Conservation (phyloP, 805 yeast genomes). For the Kurtzmaniella fragi region DNA sequence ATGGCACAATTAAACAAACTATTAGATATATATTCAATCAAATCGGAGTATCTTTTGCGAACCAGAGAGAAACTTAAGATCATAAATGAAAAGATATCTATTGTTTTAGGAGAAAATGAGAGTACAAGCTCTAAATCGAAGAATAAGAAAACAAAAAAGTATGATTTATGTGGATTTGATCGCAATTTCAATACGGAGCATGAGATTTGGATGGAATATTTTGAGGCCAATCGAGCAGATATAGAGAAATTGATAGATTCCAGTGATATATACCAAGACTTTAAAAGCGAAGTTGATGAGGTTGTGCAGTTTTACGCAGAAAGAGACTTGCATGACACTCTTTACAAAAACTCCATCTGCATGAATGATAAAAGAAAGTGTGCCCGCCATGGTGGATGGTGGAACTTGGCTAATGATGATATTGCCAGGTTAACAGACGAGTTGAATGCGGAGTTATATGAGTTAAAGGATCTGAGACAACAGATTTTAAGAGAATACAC, state of each 20-base stretch:
- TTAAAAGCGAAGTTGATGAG: conserved; percentile 12
- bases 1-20: conserved; percentile 9
- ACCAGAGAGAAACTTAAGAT: conserved; percentile 32
- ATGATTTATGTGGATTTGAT: conserved; percentile 55
- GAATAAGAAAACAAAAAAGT: conserved; percentile 18
- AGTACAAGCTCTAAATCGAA: conserved; percentile 7
- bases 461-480: conserved; percentile 20
- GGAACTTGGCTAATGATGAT: conserved; percentile 31
- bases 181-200: conserved; percentile 11
- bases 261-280: conserved; percentile 6
- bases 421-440: conserved; percentile 24
- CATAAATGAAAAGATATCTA: conserved; percentile 31
- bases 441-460: conserved; percentile 27
- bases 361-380: conserved; percentile 53
- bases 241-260: conserved; percentile 1
- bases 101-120: background rate
- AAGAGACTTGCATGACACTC: conserved; percentile 9
- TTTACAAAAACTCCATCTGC: conserved; percentile 30
- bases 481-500: conserved; percentile 31
- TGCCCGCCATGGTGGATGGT: conserved; percentile 50
- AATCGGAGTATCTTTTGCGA: conserved; percentile 18
- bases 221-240: background rate
- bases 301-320: conserved; percentile 11
- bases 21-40: conserved; percentile 10
- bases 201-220: background rate